Base-by-base conservation (phyloP, 2,329 filamentous ascomycete species). In the Nemania abortiva region DNA sequence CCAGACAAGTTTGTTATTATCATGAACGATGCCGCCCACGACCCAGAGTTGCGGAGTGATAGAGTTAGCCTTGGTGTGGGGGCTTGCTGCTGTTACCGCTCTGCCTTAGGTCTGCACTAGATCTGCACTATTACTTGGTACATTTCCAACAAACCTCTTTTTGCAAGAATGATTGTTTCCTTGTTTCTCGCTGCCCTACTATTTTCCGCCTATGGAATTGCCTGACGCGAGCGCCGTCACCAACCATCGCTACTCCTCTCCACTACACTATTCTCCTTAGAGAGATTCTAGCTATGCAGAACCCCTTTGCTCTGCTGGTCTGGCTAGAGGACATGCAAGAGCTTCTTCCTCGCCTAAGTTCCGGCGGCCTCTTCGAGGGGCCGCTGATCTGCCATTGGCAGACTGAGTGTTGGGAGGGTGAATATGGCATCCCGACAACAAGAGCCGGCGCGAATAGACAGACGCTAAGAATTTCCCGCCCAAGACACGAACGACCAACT, bases 401-500 rank as follows among this genome's bases (percentile, higher is more conserved):
- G 53, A 37, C n/a, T 34, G 54, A 34, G 29, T 10, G 29, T 15
- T 39, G 15, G 54, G 22, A 34, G 52, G n/a, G 20, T n/a, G n/a
- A 24, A 54, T 24, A 55, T 20, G 31, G 37, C 24, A 55, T 49
- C 31, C 47, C 27, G 20, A 60, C 13, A 22, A 45, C 29, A 39
- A 29, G 31, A 42, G 39, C 20, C 34, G n/a, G 54, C 59, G 47
- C 24, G 13, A 50, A 34, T 22, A 15, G 47, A 55, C n/a, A n/a
- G 37, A 59, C n/a, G 18, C 47, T n/a, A 45, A 56, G 27, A 22
- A 22, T 34, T 22, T 37, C 45, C 45, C 27, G 27, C 63, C 55
- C 39, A 22, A 45, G 37, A 37, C 27, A 34, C 37, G 13, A 53
- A 20, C 47, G n/a, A 50, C 42, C 7, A 10, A 20, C 11, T 53